These are phyloP conservation scores for Stachybotrys echinatus DNA, from an alignment of 2,329 filamentous ascomycete genomes.

Conservation along the genomic window DNA sequence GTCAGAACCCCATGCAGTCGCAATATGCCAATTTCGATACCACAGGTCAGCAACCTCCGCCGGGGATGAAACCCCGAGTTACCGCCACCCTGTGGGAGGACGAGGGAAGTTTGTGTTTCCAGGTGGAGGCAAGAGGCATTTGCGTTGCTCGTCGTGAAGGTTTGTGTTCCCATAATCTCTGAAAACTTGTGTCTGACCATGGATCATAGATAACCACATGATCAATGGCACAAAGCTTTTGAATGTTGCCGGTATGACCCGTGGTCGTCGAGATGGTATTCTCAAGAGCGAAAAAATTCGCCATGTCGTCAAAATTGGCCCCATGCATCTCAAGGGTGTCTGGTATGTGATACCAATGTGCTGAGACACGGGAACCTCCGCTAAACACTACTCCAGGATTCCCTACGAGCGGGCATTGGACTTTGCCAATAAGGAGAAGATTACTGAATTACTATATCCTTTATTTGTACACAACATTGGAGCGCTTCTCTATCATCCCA, in stretches of 20 bases:
- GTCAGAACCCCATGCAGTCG: conserved; percentile 39
- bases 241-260: conserved; percentile 97
- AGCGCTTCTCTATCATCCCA: conserved; percentile 86
- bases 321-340: conserved; percentile 97
- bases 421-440: conserved; percentile 99
- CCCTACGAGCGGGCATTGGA: conserved; percentile 96
- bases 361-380: conserved; percentile 10
- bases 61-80: conserved; percentile 92
- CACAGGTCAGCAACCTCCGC: conserved; percentile 87
- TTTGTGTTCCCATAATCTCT: conserved; percentile 24
- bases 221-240: conserved; percentile 97
- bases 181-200: conserved; percentile 1
- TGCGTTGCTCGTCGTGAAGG: conserved; percentile 93
- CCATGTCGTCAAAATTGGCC: conserved; percentile 97
- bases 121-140: conserved; percentile 92
- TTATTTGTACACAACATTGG: conserved; percentile 98
- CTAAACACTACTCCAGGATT: conserved; percentile 59
- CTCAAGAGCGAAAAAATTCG: conserved; percentile 96
- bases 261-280: conserved; percentile 90
- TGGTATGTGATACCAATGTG: conserved; percentile 60
- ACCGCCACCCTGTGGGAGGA: conserved; percentile 98
- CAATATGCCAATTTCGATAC: conserved; percentile 63
- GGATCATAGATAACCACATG: conserved; percentile 82
- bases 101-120: conserved; percentile 94
- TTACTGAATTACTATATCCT: conserved; percentile 90